Evolutionary conservation across 2,329 filamentous ascomycete species (phyloP).

Genomic region (Penicillium capsulatum): DNA sequence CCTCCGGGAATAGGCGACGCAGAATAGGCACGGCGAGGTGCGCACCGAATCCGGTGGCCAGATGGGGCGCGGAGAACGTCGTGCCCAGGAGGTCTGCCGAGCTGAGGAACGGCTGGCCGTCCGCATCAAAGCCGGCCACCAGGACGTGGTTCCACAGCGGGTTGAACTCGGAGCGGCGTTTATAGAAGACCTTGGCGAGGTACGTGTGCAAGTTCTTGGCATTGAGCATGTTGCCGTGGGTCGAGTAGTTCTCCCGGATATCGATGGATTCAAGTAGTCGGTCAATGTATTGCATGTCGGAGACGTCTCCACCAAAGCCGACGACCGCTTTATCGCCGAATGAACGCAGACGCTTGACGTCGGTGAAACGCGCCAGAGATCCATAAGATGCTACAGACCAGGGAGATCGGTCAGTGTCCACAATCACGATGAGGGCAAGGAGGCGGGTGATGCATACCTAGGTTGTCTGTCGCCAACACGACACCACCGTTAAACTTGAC

Average conservation of each 20-base stretch:
- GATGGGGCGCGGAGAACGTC: constrained; percentile 78
- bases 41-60: constrained; percentile 90
- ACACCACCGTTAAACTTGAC: constrained; percentile 96
- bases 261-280: constrained; percentile 79
- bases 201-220: constrained; percentile 96
- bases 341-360: constrained; percentile 88
- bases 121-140: constrained; percentile 79
- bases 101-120: constrained; percentile 80
- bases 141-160: constrained; percentile 96
- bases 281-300: constrained; percentile 98
- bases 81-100: constrained; percentile 89
- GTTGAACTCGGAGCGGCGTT: constrained; percentile 90
- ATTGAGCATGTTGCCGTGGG: constrained; percentile 58
- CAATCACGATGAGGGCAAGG: neutral
- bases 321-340: constrained; percentile 82
- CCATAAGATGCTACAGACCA: constrained; percentile 79
- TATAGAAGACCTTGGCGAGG: constrained; percentile 92
- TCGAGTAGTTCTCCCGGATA: constrained; percentile 81
- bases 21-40: constrained; percentile 92
- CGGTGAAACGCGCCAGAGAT: constrained; percentile 91
- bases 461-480: constrained; percentile 93
- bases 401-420: neutral
- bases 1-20: constrained; percentile 77
- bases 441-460: constrained; percentile 59
- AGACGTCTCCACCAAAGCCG: constrained; percentile 94